Percentiles rank a stretch among this genome's conserved stretches.
phyloP scores from a whole-genome alignment of 1,139 yeast species.

The Geotrichum klebahnii region DNA sequence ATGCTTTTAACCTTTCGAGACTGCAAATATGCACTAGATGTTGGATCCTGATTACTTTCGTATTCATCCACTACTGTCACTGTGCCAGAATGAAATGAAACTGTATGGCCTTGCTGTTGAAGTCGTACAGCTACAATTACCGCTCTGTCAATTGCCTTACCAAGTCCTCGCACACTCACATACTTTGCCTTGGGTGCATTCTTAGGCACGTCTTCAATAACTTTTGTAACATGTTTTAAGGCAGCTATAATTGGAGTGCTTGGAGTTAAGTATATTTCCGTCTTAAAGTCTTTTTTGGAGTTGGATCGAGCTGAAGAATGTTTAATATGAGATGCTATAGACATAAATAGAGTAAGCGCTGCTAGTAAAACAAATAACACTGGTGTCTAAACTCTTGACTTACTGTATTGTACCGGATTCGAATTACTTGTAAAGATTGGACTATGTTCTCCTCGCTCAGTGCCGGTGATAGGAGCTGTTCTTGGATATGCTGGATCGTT shows the following conservation, averaged over 20 bases:
- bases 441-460: not conserved
- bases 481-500: not conserved
- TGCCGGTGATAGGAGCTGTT: not conserved
- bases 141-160: slow-evolving; percentile 36
- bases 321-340: not conserved
- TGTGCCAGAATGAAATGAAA: slow-evolving; percentile 29
- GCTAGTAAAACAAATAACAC: too few relatives aligned
- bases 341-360: too few relatives aligned
- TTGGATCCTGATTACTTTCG: not conserved
- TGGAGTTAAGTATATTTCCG: slow-evolving; percentile 18
- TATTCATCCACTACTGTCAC: slow-evolving; percentile 16
- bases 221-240: slow-evolving; percentile 9
- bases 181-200: slow-evolving; percentile 20
- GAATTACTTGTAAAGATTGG: not conserved
- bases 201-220: slow-evolving; percentile 12
- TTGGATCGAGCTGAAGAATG: not conserved
- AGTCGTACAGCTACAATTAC: slow-evolving; percentile 35
- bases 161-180: slow-evolving; percentile 35
- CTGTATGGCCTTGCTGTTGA: slow-evolving; percentile 29
- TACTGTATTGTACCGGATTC: not conserved
- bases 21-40: not conserved
- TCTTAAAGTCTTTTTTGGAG: slow-evolving; percentile 1
- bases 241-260: slow-evolving; percentile 17
- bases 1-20: slow-evolving; percentile 6
- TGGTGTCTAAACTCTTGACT: too few relatives aligned